phyloP scores from a whole-genome alignment of 2,329 filamentous ascomycete genomes.

The Tetracladium maxilliforme region DNA sequence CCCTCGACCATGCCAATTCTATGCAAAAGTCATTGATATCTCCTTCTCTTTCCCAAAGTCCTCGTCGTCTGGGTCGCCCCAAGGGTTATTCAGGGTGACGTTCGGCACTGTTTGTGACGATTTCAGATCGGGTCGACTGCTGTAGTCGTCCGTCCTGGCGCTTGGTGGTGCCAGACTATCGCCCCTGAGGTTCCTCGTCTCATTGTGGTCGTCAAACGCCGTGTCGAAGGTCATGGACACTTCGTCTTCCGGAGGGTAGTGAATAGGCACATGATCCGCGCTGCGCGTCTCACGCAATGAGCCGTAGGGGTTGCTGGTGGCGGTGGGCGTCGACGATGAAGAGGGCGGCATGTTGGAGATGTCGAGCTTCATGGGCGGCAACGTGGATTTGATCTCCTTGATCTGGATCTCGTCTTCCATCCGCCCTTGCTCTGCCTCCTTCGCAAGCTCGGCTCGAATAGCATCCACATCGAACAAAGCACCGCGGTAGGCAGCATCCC shows the following conservation, averaged over 20 bases:
- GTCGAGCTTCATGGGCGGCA: conserved; percentile 80
- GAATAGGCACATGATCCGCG: no score
- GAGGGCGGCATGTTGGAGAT: conserved; percentile 15
- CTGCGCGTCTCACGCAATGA: no score
- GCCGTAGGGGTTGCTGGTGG: no score
- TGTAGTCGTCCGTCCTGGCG: no score
- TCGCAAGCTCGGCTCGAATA: conserved; percentile 70
- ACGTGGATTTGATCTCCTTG: conserved; percentile 71
- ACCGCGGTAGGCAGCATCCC: conserved; percentile 17
- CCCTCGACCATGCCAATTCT: background rate
- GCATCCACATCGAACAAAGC: conserved; percentile 94
- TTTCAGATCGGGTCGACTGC: no score
- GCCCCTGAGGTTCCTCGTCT: no score
- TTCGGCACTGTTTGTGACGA: conserved; percentile 32
- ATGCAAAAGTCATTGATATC: conserved; percentile 73
- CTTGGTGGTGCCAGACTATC: no score
- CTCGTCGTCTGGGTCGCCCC: conserved; percentile 54
- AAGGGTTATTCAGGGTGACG: conserved; percentile 47
- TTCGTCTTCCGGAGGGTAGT: conserved; percentile 32
- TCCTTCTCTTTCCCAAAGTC: conserved; percentile 61
- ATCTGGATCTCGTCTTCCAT: conserved; percentile 44
- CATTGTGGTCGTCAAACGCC: no score
- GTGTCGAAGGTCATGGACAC: conserved; percentile 63
- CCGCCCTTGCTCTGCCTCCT: conserved; percentile 11
- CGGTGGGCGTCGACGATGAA: no score